Evolutionary conservation across 2,329 filamentous ascomycete species (phyloP), one percentile per base, ranked within the genome.

Genomic region (Ophiostoma quercus): DNA sequence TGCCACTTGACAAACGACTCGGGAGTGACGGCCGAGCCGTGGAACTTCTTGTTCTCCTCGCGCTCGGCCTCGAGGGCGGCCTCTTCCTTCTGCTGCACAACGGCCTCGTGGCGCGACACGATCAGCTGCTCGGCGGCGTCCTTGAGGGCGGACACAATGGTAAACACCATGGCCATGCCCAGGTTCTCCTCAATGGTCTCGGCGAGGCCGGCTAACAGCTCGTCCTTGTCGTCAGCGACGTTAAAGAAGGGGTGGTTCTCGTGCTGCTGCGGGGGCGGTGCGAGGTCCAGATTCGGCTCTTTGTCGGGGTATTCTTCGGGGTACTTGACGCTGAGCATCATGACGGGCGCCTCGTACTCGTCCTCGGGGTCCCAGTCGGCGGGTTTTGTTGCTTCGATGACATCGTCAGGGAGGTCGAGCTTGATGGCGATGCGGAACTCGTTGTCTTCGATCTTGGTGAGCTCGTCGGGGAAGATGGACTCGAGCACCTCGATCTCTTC

Each of bases 401-500:
- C 70, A 73, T 89, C 86, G 70, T 87, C 85, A 60, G 84, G 87
- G 37, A 92, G 85, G 74, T 99, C 95, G 70, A 99, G 86, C n/a
- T 85, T 83, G 77, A 98, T 90, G 68, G 88, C 87, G 83, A 99
- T 89, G 77, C 91, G 90, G 82, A 91, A 98, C 79, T 96, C 91
- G 70, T 88, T 92, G 69, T 97, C 92, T 75, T 92, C 95, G 76
- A 97, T 88, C 78, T 97, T 95, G 95, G 90, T 94, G 75, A 99
- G 97, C 82, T 99, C 95, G 72, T 99, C 94, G 1, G 95, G 93
- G 75, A 98, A 99, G 77, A 99, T 99, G 72, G 94, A 97, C 77
- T 96, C 92, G 78, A 99, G 92, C 75, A 99, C 94, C 80, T 99
- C 95, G 72, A 94, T 90, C 85, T 99, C 95, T 82, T 99, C 95